Evolutionary conservation across 345 rosid genomes (phyloP), one percentile per base, ranked within the genome.

Genomic region (Syzygium grande): DNA sequence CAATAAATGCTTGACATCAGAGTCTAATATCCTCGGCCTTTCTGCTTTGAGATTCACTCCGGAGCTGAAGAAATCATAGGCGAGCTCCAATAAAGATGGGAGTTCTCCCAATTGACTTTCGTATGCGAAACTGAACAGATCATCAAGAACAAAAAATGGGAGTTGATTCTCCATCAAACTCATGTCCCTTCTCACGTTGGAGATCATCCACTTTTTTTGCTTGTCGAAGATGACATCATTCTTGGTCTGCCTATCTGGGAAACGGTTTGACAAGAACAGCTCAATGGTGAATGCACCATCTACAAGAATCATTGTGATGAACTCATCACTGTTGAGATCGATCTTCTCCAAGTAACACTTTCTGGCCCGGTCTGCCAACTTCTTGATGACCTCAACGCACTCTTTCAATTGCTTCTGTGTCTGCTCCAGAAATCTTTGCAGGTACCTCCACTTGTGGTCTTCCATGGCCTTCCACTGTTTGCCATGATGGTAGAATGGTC

Each of bases 111-210:
- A 11, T 5, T 59, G 65, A 59, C 7, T 59, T 11, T 5, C 3
- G 15, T 27, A 59, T 27, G 65, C 30, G 8, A 59, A 55, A 21
- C 17, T 6, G 51, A 29, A 88, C 49, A 46, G 9, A 9, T 56
- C 52, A 7, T 77, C 19, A 8, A 88, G 12, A 41, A 88, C 84
- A 85, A 88, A 85, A 53, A 84, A 85, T 9, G 87, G 87, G 22
- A 88, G 87, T 52, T 88, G 89, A 77, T 88, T 85, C 56, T 88
- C 87, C 9, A 88, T 51, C 56, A 77, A 54, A 22, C 46, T 46
- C 55, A 85, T 41, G 27, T 88, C 89, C 10, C 16, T 38, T 25
- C 63, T 68, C 13, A 88, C 21, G 29, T 23, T 79, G 52, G 65
- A 12, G 73, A 38, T 17, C 53, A 29, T n/a, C 73, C 53, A 53